Evolutionary conservation across 2,329 filamentous ascomycete genomes (phyloP).

Genomic region (Sphaerulina musiva): DNA sequence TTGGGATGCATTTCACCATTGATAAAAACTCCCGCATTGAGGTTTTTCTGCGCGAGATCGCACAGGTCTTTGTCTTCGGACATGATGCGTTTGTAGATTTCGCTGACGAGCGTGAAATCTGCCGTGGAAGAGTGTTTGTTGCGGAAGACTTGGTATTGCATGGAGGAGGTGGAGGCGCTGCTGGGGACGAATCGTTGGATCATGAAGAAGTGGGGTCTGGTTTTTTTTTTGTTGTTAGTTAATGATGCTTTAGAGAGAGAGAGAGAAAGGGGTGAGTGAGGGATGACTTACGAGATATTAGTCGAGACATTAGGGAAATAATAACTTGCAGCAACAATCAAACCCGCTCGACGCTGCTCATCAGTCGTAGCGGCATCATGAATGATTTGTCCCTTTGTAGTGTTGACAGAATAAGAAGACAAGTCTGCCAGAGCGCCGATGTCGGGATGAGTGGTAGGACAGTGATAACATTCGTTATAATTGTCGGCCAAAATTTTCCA

Average conservation of each 20-base stretch:
- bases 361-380: conserved; percentile 43
- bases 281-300: conserved; percentile 43
- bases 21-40: conserved; percentile 55
- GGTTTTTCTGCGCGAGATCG: conserved; percentile 53
- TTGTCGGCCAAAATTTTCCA: conserved; percentile 58
- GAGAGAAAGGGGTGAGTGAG: neutral
- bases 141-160: conserved; percentile 59
- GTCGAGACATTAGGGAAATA: conserved; percentile 49
- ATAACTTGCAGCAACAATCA: conserved; percentile 45
- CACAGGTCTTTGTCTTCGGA: conserved; percentile 59
- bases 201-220: conserved; percentile 57
- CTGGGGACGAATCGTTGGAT: conserved; percentile 57
- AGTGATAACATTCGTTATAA: conserved; percentile 63
- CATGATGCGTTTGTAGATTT: conserved; percentile 59
- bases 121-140: conserved; percentile 55
- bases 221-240: conserved; percentile 2
- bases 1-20: conserved; percentile 58
- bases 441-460: conserved; percentile 53
- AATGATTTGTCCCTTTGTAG: conserved; percentile 45
- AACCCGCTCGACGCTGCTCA: conserved; percentile 45
- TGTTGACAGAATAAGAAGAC: conserved; percentile 49
- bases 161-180: conserved; percentile 45
- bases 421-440: conserved; percentile 53
- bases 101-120: conserved; percentile 52
- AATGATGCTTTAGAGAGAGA: too few species aligned